Base-by-base conservation (phyloP, 2,329 filamentous ascomycete species). In the Tolypocladium sp. region DNA sequence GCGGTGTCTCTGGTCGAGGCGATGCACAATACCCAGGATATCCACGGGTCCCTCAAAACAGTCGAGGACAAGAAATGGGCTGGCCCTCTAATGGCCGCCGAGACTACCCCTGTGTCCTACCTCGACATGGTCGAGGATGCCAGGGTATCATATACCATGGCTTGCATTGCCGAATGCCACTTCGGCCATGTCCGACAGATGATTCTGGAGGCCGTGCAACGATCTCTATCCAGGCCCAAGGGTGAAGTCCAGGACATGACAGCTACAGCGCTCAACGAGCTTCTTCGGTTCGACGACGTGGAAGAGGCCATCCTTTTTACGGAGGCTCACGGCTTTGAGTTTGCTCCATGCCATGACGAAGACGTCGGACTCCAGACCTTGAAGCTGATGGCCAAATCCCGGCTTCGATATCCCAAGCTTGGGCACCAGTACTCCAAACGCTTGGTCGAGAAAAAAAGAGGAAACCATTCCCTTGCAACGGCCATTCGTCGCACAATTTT, bases 81-180 rank as follows among this genome's bases (percentile, higher is more conserved):
- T 12, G 74, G 71, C 0, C 76, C 78, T 1, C 76, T 77, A 1
- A 72, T 80, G 22, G 78, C 80, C 13, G 79, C 82, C 2, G 74
- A 80, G 46, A 77, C 78, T 25, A 76, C 77, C 7, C 82, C 78
- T 52, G 73, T 76, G 30, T 77, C 80, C 22, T 87, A 82, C 68
- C 87, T 88, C 66, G 76, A 79, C 30, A 84, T 88, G 55, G 74
- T 88, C 35, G 77, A 82, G 63, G 77, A 80, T 46, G 73, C 76
- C 0, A 72, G 75, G 20, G 80, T 87, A 2, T 88, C 86, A 0
- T 89, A 88, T 66, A 87, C 84, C 1, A 87, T 88, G 83, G 86
- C 85, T 17, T 88, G 86, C 64, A 82, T 89, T 61, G 85, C 85
- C 8, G 85, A 88, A 66, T 82, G 85, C n/a, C 84, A 87, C 66